Conservation (phyloP, 2,329 filamentous ascomycete species). For the Drechslerella stenobrocha region DNA sequence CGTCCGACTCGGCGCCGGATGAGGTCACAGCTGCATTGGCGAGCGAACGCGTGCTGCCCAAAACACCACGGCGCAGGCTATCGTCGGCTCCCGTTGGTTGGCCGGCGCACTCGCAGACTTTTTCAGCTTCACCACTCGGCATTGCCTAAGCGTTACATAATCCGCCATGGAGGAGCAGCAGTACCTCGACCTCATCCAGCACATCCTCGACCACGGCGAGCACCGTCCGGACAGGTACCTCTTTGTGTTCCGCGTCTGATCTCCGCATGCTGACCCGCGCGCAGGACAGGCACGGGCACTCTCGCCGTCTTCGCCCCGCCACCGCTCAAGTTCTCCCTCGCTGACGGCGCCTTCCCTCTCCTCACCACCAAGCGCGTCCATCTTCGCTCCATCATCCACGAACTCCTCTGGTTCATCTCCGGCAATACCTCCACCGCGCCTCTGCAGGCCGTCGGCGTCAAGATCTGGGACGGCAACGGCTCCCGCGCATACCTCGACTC, state of each 20-base stretch:
- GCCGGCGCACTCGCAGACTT: too few species aligned
- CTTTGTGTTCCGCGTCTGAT: not conserved
- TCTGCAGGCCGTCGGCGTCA: slow-evolving; percentile 77
- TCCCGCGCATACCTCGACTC: slow-evolving; percentile 86
- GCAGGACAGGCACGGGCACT: slow-evolving; percentile 88
- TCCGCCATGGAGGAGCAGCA: slow-evolving; percentile 82
- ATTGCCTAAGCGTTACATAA: too few species aligned
- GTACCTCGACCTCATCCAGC: slow-evolving; percentile 84
- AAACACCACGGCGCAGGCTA: too few species aligned
- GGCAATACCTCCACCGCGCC: slow-evolving; percentile 78
- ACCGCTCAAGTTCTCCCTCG: slow-evolving; percentile 83
- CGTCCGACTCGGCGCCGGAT: too few species aligned
- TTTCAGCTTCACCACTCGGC: too few species aligned
- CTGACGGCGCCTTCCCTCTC: slow-evolving; percentile 78
- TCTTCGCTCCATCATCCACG: slow-evolving; percentile 81
- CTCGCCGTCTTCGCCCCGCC: slow-evolving; percentile 83
- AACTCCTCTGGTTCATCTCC: slow-evolving; percentile 93
- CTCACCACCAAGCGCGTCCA: slow-evolving; percentile 98
- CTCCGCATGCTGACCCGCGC: slow-evolving; percentile 3
- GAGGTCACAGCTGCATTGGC: too few species aligned
- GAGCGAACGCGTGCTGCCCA: too few species aligned
- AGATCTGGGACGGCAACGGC: slow-evolving; percentile 98
- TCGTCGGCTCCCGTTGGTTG: too few species aligned
- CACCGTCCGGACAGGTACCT: slow-evolving; percentile 79
- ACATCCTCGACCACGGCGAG: slow-evolving; percentile 81